These are phyloP conservation scores for Paramecium octaurelia DNA, from an alignment of 73 alveolate species.

Conservation along the genomic window DNA sequence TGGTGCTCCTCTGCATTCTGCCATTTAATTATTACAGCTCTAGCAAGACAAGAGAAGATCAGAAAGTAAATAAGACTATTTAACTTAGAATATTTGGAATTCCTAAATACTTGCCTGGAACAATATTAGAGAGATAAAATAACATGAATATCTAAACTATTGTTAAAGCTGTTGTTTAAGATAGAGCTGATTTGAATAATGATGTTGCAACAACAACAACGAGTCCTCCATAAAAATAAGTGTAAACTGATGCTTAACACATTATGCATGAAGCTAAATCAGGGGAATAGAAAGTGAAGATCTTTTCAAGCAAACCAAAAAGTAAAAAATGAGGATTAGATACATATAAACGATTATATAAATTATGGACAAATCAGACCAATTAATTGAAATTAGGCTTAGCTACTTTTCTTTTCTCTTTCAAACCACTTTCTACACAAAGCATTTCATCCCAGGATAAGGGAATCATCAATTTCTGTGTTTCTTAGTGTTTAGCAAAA, in stretches of 20 bases:
- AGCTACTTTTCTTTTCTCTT: slow-evolving; percentile 76
- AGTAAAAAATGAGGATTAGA: background rate
- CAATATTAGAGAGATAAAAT: slow-evolving; percentile 70
- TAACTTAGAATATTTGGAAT: slow-evolving; percentile 63
- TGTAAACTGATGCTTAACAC: background rate
- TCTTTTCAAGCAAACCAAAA: background rate
- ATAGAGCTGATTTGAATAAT: background rate
- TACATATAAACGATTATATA: background rate
- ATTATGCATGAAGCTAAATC: background rate
- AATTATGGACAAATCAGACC: background rate
- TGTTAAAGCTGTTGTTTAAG: slow-evolving; percentile 43
- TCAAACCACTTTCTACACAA: slow-evolving; percentile 61
- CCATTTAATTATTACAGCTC: slow-evolving; percentile 65
- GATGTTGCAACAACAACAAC: background rate
- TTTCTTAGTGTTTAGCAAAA: slow-evolving; percentile 69
- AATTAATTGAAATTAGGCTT: slow-evolving; percentile 62
- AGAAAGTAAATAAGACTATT: slow-evolving; percentile 54
- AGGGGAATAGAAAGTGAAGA: background rate
- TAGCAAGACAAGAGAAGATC: slow-evolving; percentile 59
- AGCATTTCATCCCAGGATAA: slow-evolving; percentile 63
- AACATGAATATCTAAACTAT: background rate
- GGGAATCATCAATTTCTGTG: slow-evolving; percentile 72
- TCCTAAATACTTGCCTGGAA: slow-evolving; percentile 87
- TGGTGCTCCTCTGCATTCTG: slow-evolving; percentile 76
- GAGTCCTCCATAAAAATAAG: background rate